phyloP scores from a whole-genome alignment of 176 grass and related monocot species.

The Dendrocalamus sinicus region DNA sequence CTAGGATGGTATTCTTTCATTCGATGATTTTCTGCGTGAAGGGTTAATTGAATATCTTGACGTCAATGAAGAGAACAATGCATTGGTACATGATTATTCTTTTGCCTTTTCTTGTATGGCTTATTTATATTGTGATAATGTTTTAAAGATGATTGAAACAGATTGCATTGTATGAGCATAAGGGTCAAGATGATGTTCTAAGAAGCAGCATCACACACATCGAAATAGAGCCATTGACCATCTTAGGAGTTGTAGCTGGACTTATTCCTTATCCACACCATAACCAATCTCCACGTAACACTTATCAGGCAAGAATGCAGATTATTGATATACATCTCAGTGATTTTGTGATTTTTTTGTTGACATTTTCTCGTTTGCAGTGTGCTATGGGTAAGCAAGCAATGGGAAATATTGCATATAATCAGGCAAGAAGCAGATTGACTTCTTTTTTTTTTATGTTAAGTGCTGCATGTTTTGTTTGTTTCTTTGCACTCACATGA shows the following conservation, averaged over 20 bases:
- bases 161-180: conserved; percentile 92
- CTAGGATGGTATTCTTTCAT: conserved; percentile 83
- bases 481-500: not conserved
- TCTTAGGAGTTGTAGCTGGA: conserved; percentile 92
- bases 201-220: conserved; percentile 83
- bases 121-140: conserved; percentile 32
- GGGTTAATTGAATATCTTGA: conserved; percentile 98
- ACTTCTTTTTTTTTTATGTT: conserved; percentile 26
- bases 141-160: conserved; percentile 51
- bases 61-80: conserved; percentile 98
- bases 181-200: conserved; percentile 76
- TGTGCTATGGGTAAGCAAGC: conserved; percentile 99
- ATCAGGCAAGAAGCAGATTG: conserved; percentile 66
- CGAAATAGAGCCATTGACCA: conserved; percentile 88
- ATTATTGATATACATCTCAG: conserved; percentile 2
- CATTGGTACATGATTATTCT: conserved; percentile 60
- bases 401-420: conserved; percentile 97
- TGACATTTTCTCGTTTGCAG: conserved; percentile 53
- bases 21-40: conserved; percentile 94
- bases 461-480: conserved; percentile 19
- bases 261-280: conserved; percentile 98
- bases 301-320: conserved; percentile 75
- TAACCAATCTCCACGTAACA: conserved; percentile 97
- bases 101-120: conserved; percentile 29
- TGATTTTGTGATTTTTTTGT: conserved; percentile 22